phyloP scores from a whole-genome alignment of 306 rosid genomes.

The Begonia loranthoides region DNA sequence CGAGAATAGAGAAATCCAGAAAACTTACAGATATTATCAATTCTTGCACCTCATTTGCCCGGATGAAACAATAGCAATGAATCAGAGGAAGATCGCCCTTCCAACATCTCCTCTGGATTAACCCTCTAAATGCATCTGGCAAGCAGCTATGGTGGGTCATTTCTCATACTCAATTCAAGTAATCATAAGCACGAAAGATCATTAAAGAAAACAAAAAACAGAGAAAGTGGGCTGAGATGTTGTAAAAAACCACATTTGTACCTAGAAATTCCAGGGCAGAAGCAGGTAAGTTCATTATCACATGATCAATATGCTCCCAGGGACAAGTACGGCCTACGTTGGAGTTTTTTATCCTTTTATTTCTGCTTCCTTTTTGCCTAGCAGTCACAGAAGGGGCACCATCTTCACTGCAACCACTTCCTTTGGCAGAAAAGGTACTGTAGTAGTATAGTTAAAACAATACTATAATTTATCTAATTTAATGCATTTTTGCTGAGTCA shows the following conservation, averaged over 20 bases:
- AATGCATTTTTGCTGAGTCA: too few species aligned
- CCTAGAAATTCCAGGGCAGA: constrained; percentile 89
- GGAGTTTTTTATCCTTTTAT: constrained; percentile 52
- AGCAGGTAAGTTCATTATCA: constrained; percentile 89
- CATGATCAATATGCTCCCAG: constrained; percentile 83
- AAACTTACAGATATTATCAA: constrained; percentile 54
- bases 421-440: constrained; percentile 20
- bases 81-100: constrained; percentile 70
- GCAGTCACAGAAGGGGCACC: constrained; percentile 20
- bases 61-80: constrained; percentile 89
- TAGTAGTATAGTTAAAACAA: too few species aligned
- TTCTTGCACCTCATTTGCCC: constrained; percentile 64
- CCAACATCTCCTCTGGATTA: constrained; percentile 56
- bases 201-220: not conserved
- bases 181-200: not conserved
- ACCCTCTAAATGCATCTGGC: constrained; percentile 64
- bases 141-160: not conserved
- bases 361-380: constrained; percentile 34
- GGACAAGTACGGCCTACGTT: constrained; percentile 29
- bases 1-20: too few species aligned
- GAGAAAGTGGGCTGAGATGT: not conserved
- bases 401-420: constrained; percentile 20
- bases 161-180: not conserved
- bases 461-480: too few species aligned
- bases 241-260: constrained; percentile 18